Base-by-base conservation (phyloP, 306 rosid genomes). In the Lithocarpus polystachyus region DNA sequence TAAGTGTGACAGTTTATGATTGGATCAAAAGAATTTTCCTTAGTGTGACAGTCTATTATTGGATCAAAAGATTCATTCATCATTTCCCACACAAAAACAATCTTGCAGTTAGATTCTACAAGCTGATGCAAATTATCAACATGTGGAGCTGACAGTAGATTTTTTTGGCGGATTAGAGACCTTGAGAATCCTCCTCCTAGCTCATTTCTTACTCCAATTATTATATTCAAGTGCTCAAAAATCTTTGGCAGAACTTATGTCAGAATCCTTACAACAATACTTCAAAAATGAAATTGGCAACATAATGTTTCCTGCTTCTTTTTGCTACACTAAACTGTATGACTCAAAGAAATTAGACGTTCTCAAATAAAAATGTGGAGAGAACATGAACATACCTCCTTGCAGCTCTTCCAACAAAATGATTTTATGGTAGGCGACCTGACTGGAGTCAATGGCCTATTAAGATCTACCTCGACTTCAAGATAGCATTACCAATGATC, bases 401-500 rank as follows among this genome's bases (percentile, higher is more conserved):
- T 29, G 61, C 84, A 88, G 61, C 33, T 71, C 29, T 45, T 69
- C 9, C 82, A 45, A 19, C 87, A 83, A 23, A 75, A 83, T 4
- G 53, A 43, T 4, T 31, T 62, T 15, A 19, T 23, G 2, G 4
- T 23, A 35, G 72, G n/a, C 52, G 5, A 3, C n/a, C 15, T 62
- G 69, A 5, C 18, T 62, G 12, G 68, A 62, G 75, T 4, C 74
- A 59, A n/a, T 7, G 45, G 15, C 48, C 8, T 53, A 14, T 60
- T 65, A 56, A 77, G 67, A 23, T 78, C 79, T 7, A 29, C 4
- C 51, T 26, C 56, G 3, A 62, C 61, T 67, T 75, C 43, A 26
- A 18, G 45, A 56, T 68, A 72, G 53, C 90, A 85, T 45, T 19
- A 31, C 84, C 72, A 80, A 12, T 88, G 85, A 88, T 52, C 87